Conservation (phyloP, 2,329 filamentous ascomycete species). For the Penicillium sp. region DNA sequence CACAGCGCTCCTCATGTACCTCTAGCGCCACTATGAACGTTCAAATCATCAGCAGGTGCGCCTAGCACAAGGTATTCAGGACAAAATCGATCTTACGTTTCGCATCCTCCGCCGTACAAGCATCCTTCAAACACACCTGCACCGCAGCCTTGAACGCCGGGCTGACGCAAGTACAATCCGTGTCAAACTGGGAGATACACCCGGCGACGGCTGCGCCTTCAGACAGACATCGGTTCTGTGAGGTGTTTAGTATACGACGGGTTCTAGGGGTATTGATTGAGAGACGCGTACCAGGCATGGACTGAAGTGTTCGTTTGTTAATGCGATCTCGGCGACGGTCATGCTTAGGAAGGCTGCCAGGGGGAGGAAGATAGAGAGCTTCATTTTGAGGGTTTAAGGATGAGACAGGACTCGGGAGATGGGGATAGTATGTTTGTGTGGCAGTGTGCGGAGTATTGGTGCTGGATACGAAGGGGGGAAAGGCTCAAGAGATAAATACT, state of each 20-base stretch:
- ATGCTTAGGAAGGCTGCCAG: constrained; percentile 20
- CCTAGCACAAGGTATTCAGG: neutral
- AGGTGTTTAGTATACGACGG: constrained; percentile 4
- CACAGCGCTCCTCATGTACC: constrained; percentile 9
- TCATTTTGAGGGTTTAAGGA: constrained; percentile 13
- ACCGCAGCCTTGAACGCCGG: constrained; percentile 19
- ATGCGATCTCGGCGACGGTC: constrained; percentile 10
- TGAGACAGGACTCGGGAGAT: neutral
- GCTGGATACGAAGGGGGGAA: neutral
- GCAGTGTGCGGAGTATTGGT: too few relatives aligned
- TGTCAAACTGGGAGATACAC: constrained; percentile 17
- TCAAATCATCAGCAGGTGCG: neutral
- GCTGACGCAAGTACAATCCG: constrained; percentile 22
- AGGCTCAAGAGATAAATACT: neutral
- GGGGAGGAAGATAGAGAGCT: constrained; percentile 20
- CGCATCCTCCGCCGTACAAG: constrained; percentile 18
- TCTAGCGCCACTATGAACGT: neutral
- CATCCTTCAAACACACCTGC: constrained; percentile 10
- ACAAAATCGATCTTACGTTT: constrained; percentile 9
- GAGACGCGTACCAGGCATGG: constrained; percentile 12
- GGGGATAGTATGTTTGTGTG: too few relatives aligned
- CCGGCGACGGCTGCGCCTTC: constrained; percentile 17
- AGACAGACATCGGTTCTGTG: constrained; percentile 14
- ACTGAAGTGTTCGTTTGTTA: constrained; percentile 9
- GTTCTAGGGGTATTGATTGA: neutral